A percentile compares a stretch with the other conserved stretches of the same genome.
Conservation (phyloP, 192 early-diverging fungal genomes). For the Backusella australiensis region DNA sequence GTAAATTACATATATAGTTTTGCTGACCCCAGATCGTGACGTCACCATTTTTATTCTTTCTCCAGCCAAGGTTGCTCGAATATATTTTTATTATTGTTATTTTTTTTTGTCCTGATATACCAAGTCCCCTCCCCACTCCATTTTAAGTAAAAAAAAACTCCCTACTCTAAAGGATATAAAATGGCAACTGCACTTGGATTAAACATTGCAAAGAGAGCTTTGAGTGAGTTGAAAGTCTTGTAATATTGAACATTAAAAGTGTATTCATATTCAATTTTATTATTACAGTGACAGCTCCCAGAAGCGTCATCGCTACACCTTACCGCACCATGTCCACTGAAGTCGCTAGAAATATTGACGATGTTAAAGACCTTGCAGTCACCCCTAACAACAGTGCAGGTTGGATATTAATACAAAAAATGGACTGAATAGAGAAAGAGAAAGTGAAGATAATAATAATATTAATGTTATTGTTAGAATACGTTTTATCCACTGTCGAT, state of each 20-base stretch:
- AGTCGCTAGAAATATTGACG: slow-evolving; percentile 31
- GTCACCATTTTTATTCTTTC: neutral
- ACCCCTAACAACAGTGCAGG: slow-evolving; percentile 39
- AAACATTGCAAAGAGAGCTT: slow-evolving; percentile 32
- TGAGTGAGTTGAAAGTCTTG: slow-evolving; percentile 22
- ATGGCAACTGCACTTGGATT: slow-evolving; percentile 33
- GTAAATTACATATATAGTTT: too few species aligned
- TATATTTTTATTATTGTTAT: neutral
- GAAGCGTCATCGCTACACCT: slow-evolving; percentile 9
- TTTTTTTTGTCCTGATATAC: slow-evolving; percentile 11
- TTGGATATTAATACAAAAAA: slow-evolving; percentile 11
- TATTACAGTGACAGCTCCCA: slow-evolving; percentile 16
- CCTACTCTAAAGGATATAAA: slow-evolving; percentile 16
- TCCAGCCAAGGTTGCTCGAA: neutral
- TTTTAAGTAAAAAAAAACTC: slow-evolving; percentile 17
- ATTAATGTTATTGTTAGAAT: slow-evolving; percentile 47
- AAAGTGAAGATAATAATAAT: neutral
- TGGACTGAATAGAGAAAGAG: neutral
- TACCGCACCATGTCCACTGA: slow-evolving; percentile 33
- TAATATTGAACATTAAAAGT: neutral
- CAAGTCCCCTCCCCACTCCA: neutral
- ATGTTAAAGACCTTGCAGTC: slow-evolving; percentile 32
- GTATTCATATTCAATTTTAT: neutral
- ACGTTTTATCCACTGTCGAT: slow-evolving; percentile 87
- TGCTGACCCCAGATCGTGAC: neutral